Percentiles rank a stretch among this genome's conserved stretches.
Conservation (phyloP, 2,329 filamentous ascomycete genomes). For the Scedosporium minutisporum region DNA sequence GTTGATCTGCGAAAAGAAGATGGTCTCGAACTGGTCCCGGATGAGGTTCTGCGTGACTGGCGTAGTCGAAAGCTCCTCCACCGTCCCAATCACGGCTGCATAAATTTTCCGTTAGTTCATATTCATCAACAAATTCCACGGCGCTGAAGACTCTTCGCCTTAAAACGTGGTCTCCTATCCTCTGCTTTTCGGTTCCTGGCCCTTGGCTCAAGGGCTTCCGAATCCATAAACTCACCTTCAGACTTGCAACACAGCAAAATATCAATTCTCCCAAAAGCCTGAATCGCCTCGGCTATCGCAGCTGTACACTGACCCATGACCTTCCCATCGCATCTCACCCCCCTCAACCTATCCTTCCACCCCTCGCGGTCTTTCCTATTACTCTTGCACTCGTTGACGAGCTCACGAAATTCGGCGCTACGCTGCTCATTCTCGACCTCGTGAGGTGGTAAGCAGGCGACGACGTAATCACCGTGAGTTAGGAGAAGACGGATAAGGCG, state of each 20-base stretch:
- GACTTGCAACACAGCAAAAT: conserved; percentile 84
- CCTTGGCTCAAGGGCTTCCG: not conserved
- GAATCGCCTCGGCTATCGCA: conserved; percentile 76
- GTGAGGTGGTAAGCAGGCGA: conserved; percentile 68
- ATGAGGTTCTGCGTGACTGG: conserved; percentile 67
- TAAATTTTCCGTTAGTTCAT: not conserved
- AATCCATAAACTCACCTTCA: conserved; percentile 48
- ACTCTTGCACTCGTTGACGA: conserved; percentile 62
- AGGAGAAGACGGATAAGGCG: conserved; percentile 73
- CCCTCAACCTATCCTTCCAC: conserved; percentile 69
- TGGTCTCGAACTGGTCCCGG: conserved; percentile 83
- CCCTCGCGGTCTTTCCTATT: conserved; percentile 56
- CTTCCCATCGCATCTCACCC: conserved; percentile 54
- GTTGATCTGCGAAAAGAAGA: conserved; percentile 94
- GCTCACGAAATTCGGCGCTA: conserved; percentile 68
- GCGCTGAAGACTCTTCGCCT: too few relatives aligned
- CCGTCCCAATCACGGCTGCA: conserved; percentile 72
- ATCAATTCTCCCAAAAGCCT: conserved; percentile 77
- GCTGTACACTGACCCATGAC: conserved; percentile 66
- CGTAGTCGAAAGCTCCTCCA: conserved; percentile 77
- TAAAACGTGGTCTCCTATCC: not conserved
- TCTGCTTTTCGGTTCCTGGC: not conserved
- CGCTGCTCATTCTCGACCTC: conserved; percentile 71
- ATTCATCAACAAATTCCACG: not conserved
- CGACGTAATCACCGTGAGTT: conserved; percentile 83